phyloP scores from a whole-genome alignment of 345 rosid genomes.

The Eucalyptus virginea region DNA sequence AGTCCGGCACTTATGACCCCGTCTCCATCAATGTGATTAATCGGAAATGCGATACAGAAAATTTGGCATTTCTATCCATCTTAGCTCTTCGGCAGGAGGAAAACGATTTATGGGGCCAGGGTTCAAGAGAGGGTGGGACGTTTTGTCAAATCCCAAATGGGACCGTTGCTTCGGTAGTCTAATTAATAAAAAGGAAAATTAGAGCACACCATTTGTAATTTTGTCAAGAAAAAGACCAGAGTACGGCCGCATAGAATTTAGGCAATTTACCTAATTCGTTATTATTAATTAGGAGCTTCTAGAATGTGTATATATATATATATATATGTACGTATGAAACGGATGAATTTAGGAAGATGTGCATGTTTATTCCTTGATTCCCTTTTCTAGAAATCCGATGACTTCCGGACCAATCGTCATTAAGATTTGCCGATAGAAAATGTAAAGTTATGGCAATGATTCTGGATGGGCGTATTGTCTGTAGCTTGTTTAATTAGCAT shows the following conservation, averaged over 20 bases:
- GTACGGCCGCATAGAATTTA: not conserved
- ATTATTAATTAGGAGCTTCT: not conserved
- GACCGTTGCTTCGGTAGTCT: not conserved
- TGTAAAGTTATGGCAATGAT: not conserved
- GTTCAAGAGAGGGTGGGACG: not conserved
- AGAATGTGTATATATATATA: not conserved
- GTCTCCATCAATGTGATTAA: not conserved
- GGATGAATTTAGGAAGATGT: not conserved
- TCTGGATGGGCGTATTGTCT: not conserved
- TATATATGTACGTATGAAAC: not conserved
- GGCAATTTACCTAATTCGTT: not conserved
- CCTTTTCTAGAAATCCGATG: not conserved
- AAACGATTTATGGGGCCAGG: not conserved
- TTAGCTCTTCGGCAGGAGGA: not conserved
- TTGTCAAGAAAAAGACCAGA: not conserved
- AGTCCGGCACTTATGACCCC: not conserved
- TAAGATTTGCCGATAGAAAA: not conserved
- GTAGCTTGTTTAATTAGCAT: not conserved
- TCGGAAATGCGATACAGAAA: fast-evolving
- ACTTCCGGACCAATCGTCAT: not conserved
- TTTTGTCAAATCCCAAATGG: not conserved
- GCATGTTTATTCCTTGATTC: not conserved
- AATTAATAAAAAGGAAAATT: not conserved
- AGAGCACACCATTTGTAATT: not conserved
- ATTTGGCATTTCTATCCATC: not conserved